These are phyloP conservation scores for Globisporangium acanthophoron DNA, from an alignment of 352 stramenopile genomes.

Conservation along the genomic window DNA sequence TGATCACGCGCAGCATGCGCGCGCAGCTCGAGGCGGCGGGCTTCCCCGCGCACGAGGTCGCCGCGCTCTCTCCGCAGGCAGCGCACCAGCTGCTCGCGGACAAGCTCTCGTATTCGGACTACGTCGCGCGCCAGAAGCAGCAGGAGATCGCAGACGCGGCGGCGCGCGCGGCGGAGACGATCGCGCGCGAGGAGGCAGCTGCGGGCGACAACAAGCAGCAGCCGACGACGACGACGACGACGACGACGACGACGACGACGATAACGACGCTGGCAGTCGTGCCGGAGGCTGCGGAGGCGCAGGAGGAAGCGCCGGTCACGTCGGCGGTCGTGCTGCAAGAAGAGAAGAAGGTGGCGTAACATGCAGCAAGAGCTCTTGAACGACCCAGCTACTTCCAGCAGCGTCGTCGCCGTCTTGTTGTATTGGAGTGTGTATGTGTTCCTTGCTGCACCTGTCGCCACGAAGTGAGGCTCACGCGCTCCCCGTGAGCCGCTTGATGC, in stretches of 20 bases:
- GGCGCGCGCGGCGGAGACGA: conserved; percentile 10
- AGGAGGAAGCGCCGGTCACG: not conserved
- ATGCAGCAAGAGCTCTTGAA: conserved; percentile 3
- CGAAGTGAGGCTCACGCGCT: not conserved
- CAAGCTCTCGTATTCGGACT: conserved; percentile 53
- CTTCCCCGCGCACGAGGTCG: conserved; percentile 59
- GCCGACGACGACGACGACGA: conserved; percentile 1
- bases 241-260: conserved; percentile 10
- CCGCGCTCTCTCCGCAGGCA: conserved; percentile 41
- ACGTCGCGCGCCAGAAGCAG: conserved; percentile 27
- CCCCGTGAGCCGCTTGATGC: not conserved
- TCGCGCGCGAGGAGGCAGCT: conserved; percentile 5
- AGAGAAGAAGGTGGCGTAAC: conserved; percentile 2
- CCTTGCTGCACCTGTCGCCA: too few species aligned
- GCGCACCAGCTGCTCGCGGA: conserved; percentile 59
- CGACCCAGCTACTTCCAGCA: not conserved
- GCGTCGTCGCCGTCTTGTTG: not conserved
- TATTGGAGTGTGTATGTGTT: not conserved
- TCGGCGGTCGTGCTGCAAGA: conserved; percentile 9
- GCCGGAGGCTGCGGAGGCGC: not conserved
- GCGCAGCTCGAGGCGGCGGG: conserved; percentile 46
- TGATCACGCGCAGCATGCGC: conserved; percentile 77
- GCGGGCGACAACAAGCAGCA: conserved; percentile 5
- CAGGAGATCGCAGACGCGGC: conserved; percentile 9
- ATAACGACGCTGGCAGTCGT: conserved; percentile 11